Base-by-base conservation (phyloP, 352 stramenopile species). In the Phytophthora pistaciae region DNA sequence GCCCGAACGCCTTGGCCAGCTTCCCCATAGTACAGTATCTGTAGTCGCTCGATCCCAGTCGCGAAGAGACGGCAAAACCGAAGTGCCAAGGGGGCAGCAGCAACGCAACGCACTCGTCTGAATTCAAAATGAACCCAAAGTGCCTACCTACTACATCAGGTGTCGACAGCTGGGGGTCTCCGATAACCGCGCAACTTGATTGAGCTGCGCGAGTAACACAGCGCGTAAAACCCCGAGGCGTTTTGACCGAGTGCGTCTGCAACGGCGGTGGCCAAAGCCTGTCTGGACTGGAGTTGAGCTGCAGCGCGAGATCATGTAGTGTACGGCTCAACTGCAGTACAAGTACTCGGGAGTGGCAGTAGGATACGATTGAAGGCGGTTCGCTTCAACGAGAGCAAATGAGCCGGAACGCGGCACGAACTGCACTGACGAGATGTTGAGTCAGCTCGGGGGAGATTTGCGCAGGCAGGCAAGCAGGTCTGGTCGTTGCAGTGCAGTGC, bases 1-100 rank as follows among this genome's bases (percentile, higher is more conserved):
- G 55, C 0, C 86, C 84, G 33, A 93, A 88, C 42, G 73, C 55
- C 49, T 82, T 79, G 2, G 69, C 79, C 25, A 89, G 62, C 58
- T 87, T 74, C 16, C 85, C 83, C 85, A 91, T 93, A 33, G 5
- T 33, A 10, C 29, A 33, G 29, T 33, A 10, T 10, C 29, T 1
- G 29, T 33, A 33, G 29, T 33, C 29, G 36, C 9, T 52, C 3
- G 53, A 57, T 60, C 59, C 10, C 27, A 20, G 18, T 16, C 5
- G n/a, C 16, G 42, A 64, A 68, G 13, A 38, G 56, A 56, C 57
- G 25, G 16, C 11, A 60, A 60, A 63, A 58, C 64, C 31, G 36
- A 72, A 72, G 64, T 66, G 48, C 3, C 21, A 25, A 16, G 20
- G 8, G n/a, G 6, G 38, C 25, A 29, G 25, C 25, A 27, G 25